These are phyloP conservation scores for Dactylella cylindrospora DNA, from an alignment of 2,329 filamentous ascomycete genomes.

Conservation along the genomic window DNA sequence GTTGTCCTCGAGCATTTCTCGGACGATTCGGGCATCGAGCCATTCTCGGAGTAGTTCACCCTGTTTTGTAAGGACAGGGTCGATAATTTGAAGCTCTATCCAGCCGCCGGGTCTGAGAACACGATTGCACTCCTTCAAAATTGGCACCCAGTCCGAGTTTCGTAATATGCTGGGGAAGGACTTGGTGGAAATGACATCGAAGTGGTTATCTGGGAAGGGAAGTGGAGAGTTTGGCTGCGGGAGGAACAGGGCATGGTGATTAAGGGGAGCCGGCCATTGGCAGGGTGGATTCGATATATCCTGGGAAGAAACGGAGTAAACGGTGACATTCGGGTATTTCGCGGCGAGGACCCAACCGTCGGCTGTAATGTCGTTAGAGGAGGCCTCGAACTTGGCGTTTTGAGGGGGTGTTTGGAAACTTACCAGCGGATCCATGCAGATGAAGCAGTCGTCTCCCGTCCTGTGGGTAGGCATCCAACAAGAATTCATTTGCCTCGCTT, in stretches of 20 bases:
- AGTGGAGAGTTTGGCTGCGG: conserved; percentile 41
- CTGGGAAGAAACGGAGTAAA: conserved; percentile 40
- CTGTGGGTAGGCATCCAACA: conserved; percentile 26
- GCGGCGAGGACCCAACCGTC: conserved; percentile 45
- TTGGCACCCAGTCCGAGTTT: conserved; percentile 33
- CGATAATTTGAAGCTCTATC: conserved; percentile 44
- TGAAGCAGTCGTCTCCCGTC: conserved; percentile 39
- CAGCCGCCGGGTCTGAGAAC: conserved; percentile 42
- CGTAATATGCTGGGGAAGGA: conserved; percentile 40
- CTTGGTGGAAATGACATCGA: conserved; percentile 43
- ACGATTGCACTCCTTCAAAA: conserved; percentile 42
- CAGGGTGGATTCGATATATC: conserved; percentile 41
- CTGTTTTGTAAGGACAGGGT: conserved; percentile 40
- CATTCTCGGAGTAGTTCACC: conserved; percentile 42
- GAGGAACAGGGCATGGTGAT: conserved; percentile 36
- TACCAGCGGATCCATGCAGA: conserved; percentile 41
- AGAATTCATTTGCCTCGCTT: conserved; percentile 42
- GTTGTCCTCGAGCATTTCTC: conserved; percentile 39
- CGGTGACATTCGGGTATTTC: conserved; percentile 43
- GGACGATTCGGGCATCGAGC: conserved; percentile 39
- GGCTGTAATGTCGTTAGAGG: conserved; percentile 24
- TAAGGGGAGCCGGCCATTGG: conserved; percentile 44
- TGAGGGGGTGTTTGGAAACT: conserved; percentile 4
- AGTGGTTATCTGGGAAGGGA: conserved; percentile 44
- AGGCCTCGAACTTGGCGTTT: background rate